Evolutionary conservation across 495 filamentous ascomycete genomes (phyloP).

Genomic region (Apiosordaria backusii): DNA sequence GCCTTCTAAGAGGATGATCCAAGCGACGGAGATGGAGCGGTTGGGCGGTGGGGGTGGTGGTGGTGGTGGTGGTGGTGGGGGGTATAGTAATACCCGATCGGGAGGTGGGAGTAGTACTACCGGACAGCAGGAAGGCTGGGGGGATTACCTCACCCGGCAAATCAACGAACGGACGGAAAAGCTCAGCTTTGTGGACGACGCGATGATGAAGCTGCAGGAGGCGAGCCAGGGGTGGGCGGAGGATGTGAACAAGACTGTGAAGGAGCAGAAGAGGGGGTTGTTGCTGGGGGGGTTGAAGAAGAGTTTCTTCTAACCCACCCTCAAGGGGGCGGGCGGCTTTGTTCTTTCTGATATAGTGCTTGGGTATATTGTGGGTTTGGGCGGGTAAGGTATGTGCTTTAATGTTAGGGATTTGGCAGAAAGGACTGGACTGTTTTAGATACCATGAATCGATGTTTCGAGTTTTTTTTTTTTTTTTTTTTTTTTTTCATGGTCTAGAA

Average conservation of each 20-base stretch:
- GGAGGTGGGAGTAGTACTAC: neutral
- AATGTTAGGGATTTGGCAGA: too few relatives aligned
- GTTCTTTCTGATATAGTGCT: neutral
- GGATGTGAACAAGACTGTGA: conserved; percentile 82
- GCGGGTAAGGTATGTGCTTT: neutral
- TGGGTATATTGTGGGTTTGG: neutral
- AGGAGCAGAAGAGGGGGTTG: conserved; percentile 77
- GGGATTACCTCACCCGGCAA: conserved; percentile 69
- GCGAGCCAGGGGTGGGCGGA: conserved; percentile 76
- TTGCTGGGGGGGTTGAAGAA: conserved; percentile 60
- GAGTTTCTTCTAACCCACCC: conserved; percentile 35
- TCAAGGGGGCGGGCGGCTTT: neutral
- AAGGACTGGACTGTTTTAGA: neutral
- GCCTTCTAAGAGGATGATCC: conserved; percentile 70
- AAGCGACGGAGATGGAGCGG: conserved; percentile 44
- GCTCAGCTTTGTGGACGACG: conserved; percentile 75
- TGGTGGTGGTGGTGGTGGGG: conserved; percentile 51
- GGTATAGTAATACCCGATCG: conserved; percentile 52
- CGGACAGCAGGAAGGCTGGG: conserved; percentile 49
- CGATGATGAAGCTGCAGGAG: conserved; percentile 74
- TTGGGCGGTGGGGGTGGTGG: conserved; percentile 37
- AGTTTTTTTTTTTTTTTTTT: neutral
- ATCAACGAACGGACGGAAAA: conserved; percentile 87
- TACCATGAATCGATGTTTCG: neutral
- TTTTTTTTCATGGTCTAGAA: neutral